Percentiles rank a stretch among this genome's conserved stretches.
phyloP scores from a whole-genome alignment of 78 protist species.

The Guillardia theta region DNA sequence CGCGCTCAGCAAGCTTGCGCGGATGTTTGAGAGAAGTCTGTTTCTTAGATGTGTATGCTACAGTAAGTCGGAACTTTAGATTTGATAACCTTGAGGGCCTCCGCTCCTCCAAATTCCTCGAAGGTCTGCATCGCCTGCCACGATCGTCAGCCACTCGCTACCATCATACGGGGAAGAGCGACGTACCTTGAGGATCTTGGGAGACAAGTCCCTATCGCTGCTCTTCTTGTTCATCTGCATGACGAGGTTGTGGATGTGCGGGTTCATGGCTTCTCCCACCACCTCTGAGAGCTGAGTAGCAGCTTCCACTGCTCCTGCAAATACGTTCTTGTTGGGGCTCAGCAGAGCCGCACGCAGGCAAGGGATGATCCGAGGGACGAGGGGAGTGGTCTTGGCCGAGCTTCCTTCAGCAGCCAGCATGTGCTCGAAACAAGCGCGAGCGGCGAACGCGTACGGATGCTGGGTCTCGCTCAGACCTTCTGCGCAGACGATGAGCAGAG shows the following conservation, averaged over 20 bases:
- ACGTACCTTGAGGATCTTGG: neutral
- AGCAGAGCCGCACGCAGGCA: slow-evolving; percentile 6
- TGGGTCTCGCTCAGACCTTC: slow-evolving; percentile 6
- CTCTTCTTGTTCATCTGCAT: neutral
- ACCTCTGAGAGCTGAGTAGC: neutral
- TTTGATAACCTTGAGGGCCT: neutral
- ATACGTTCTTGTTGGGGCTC: neutral
- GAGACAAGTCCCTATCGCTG: neutral
- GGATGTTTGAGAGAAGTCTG: no score
- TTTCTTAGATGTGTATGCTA: neutral
- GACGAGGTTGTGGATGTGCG: neutral
- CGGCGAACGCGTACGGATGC: neutral
- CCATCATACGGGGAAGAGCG: neutral
- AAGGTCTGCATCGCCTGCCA: neutral
- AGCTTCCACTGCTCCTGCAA: neutral
- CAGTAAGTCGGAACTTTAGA: neutral
- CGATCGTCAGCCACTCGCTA: neutral
- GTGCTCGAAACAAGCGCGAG: neutral
- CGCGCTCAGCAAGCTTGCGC: no score
- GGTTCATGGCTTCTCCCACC: neutral
- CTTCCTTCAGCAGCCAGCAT: neutral
- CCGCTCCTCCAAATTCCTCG: neutral
- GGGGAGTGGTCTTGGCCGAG: neutral
- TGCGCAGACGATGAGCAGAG: neutral
- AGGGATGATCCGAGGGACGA: neutral